phyloP scores from a whole-genome alignment of 208 protist species.

The Trypanosoma avium region DNA sequence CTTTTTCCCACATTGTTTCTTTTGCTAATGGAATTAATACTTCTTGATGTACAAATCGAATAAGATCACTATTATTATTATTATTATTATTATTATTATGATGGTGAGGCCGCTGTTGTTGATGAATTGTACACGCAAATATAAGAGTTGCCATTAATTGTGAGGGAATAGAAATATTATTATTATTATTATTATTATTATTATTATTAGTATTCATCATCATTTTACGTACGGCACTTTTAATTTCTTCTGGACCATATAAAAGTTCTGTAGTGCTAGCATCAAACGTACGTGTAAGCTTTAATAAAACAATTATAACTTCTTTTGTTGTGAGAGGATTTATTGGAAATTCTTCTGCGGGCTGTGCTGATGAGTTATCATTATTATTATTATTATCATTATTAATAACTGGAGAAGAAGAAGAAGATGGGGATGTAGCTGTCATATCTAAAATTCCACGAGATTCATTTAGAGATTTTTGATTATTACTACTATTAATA shows the following conservation, averaged over 20 bases:
- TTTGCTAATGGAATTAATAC: conserved; percentile 63
- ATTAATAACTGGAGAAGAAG: too few relatives aligned
- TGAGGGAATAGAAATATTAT: conserved; percentile 42
- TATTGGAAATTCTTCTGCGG: conserved; percentile 32
- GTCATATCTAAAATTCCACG: conserved; percentile 24
- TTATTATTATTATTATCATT: too few relatives aligned
- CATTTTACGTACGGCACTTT: conserved; percentile 44
- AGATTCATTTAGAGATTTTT: conserved; percentile 10
- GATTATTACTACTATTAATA: too few relatives aligned
- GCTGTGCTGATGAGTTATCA: neutral
- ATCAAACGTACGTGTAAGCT: conserved; percentile 61
- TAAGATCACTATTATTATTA: conserved; percentile 42
- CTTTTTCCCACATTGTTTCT: conserved; percentile 50
- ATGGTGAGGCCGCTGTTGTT: conserved; percentile 30
- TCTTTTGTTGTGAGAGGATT: conserved; percentile 56
- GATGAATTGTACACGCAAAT: conserved; percentile 33
- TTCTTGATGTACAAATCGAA: conserved; percentile 51
- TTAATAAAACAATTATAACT: conserved; percentile 57
- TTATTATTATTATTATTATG: too few relatives aligned
- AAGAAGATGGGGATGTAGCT: conserved; percentile 5
- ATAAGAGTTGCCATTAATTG: conserved; percentile 83
- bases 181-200: neutral
- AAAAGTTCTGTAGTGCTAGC: conserved; percentile 38
- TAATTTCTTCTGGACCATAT: conserved; percentile 60
- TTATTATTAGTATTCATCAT: too few relatives aligned